Evolutionary conservation across 306 rosid species (phyloP).

Genomic region (Senna siamea): DNA sequence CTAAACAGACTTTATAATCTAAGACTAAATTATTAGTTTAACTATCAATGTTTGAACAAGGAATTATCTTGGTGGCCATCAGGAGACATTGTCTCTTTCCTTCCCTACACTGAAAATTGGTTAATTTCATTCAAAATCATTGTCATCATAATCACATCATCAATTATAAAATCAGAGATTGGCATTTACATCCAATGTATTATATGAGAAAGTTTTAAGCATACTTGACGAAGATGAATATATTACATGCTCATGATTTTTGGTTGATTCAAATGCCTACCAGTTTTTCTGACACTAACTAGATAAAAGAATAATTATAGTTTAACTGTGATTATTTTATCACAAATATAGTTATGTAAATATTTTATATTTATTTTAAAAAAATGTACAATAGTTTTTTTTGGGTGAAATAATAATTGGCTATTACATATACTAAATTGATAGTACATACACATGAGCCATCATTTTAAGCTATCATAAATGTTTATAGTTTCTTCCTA

Average conservation of each 20-base stretch:
- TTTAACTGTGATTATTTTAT: too few species aligned
- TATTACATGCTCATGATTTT: background rate
- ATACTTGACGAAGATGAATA: background rate
- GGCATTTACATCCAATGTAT: background rate
- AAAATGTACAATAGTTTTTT: too few species aligned
- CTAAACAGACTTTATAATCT: too few species aligned
- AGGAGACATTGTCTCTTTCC: background rate
- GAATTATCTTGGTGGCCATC: background rate
- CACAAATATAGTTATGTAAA: too few species aligned
- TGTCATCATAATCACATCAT: background rate
- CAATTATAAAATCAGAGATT: background rate
- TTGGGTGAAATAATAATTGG: too few species aligned
- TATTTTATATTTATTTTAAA: too few species aligned
- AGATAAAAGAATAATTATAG: too few species aligned
- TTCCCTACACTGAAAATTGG: background rate
- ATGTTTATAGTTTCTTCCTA: background rate
- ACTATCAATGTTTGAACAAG: background rate
- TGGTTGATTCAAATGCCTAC: too few species aligned
- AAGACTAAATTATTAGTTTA: background rate
- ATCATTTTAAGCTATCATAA: background rate
- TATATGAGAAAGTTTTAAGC: background rate
- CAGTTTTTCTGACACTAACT: too few species aligned
- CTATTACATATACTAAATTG: too few species aligned
- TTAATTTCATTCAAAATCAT: background rate
- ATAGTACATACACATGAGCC: too few species aligned